Evolutionary conservation across 1,284 basidiomycete species (phyloP), one percentile per base, ranked within the genome.

Genomic region (Polyporus tsugae): DNA sequence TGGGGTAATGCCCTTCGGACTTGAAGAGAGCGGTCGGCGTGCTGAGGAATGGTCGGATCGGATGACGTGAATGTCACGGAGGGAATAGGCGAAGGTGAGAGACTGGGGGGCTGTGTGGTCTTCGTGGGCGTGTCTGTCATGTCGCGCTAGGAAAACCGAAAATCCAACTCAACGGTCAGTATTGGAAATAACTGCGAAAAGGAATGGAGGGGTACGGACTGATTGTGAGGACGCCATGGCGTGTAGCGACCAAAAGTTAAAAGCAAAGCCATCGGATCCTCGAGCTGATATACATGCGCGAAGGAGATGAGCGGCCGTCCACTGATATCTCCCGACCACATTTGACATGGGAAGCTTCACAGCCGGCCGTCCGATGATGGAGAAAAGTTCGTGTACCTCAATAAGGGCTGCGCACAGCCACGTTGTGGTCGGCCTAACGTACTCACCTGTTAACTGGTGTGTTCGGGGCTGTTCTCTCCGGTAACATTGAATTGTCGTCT

Each of bases 371-470:
- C 29, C 29, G 29, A 29, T 29, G 29, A 29, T 29, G 29, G 29
- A 29, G 9, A 49, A 19, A 55, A 35, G 53, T 19, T 10, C 53
- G 25, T 55, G 29, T 55, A 17, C 29, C 33, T 55, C 29, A 35
- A 35, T 6, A 10, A 35, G 5, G 13, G 53, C 53, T 35, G 17
- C 33, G 33, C 25, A 55, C 53, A 55, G 33, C 53, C 53, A 35
- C 53, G 33, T 35, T 35, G 53, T 55, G 53, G 53, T 25, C 22
- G 46, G 46, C 46, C 46, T 49, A 7, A 49, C 46, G 46, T 49
- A 22, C n/a, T 22, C 6, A 11, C n/a, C n/a, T 22, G 46, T 49
- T n/a, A 22, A 49, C 46, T 25, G 44, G 46, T 52, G 11, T 11
- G 4, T 5, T 52, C 46, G 46, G 46, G 13, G 46, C 9, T 25